These are phyloP conservation scores for Jatropha podagrica DNA, from an alignment of 441 rosid genomes.

Conservation along the genomic window DNA sequence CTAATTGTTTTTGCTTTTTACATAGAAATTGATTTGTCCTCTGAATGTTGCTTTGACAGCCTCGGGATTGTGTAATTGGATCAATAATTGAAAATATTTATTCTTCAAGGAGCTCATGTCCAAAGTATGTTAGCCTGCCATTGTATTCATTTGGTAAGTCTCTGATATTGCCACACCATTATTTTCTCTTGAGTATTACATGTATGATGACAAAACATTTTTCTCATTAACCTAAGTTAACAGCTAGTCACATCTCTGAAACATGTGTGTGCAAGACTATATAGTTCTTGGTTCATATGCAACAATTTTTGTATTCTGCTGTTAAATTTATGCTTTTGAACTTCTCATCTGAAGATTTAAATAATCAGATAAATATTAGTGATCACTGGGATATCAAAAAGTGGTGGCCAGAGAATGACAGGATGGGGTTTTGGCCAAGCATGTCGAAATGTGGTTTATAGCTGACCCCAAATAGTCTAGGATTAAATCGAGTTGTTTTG, in stretches of 20 bases:
- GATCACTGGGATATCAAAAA: background rate
- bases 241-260: background rate
- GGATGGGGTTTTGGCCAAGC: background rate
- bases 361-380: background rate
- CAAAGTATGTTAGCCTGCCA: conserved; percentile 80
- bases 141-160: conserved; percentile 56
- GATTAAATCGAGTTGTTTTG: background rate
- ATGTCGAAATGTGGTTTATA: background rate
- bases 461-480: background rate
- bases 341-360: background rate
- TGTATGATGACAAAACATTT: background rate
- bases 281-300: background rate
- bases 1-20: background rate
- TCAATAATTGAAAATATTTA: conserved; percentile 27
- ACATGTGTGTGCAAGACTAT: background rate
- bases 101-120: conserved; percentile 60
- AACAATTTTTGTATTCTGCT: background rate
- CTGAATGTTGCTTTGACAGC: conserved; percentile 46
- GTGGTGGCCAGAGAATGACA: background rate
- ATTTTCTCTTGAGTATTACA: background rate
- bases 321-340: background rate
- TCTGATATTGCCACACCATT: background rate
- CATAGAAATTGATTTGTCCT: conserved; percentile 2
- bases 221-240: background rate
- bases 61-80: conserved; percentile 56